Base-by-base conservation (phyloP, 2,329 filamentous ascomycete species). In the Pseudomassariella vexata region DNA sequence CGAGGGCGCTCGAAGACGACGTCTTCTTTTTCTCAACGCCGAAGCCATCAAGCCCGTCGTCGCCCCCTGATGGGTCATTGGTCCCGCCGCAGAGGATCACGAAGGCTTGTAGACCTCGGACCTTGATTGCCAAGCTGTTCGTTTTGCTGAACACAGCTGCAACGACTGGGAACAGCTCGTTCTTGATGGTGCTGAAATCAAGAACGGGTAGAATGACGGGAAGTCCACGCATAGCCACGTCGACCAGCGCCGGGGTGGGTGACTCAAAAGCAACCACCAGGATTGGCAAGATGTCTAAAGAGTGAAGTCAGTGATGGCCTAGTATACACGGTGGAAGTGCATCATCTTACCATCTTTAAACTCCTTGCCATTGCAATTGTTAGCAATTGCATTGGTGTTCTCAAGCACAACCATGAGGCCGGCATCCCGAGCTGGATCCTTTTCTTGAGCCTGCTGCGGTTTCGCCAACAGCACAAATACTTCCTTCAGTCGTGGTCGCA, bases 131-230 rank as follows among this genome's bases (percentile, higher is more conserved):
- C 35, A 98, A 73, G 53, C 88, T 95, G 53, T 78, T 94, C 1
- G 92, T 98, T 53, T 85, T 90, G 46, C 83, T 88, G 53, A 98
- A 98, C 0, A 95, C 92, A 7, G 73, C 66, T 2, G 90, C 86
- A 41, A 98, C 85, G 2, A 94, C 80, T 0, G 92, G 92, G 56
- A 98, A 98, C 1, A 98, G 72, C 41, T 96, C 90, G 47, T 94
- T 92, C 59, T 96, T 98, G 49, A 95, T 89, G 0, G 90, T 96
- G 45, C 83, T 94, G 46, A 95, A 96, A 59, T 98, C 92, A 6
- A 98, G 76, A 3, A 92, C 78, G 1, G 88, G 86, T 5, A 96
- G 64, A n/a, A 95, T 76, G 1, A 77, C 70, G 2, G 87, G 82
- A 5, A 98, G 63, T 18, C 82, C 85, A 30, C 82, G 76, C 10